Evolutionary conservation across 805 yeast genomes (phyloP).

Genomic region (Tetrapisispora taiwanensis): DNA sequence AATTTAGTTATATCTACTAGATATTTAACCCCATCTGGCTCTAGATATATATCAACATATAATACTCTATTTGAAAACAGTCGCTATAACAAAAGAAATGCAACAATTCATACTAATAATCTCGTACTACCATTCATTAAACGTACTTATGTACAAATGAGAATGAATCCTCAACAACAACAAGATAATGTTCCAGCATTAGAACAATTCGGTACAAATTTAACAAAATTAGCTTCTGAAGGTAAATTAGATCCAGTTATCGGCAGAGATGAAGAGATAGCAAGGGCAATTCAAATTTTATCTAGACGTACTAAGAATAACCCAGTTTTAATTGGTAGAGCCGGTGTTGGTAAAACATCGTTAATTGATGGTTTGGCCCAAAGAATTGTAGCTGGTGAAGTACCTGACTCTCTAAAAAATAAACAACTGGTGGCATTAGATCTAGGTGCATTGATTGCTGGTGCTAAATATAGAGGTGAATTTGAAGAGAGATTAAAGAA

Average conservation of each 20-base stretch:
- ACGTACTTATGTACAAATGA: conserved; percentile 17
- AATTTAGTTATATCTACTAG: neutral
- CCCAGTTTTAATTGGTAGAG: conserved; percentile 90
- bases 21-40: neutral
- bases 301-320: conserved; percentile 91
- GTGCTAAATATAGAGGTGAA: conserved; percentile 93
- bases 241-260: conserved; percentile 95
- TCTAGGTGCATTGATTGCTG: conserved; percentile 81
- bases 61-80: neutral
- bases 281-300: conserved; percentile 83
- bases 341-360: conserved; percentile 98
- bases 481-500: conserved; percentile 82
- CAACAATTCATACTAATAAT: neutral
- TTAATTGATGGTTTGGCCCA: conserved; percentile 95
- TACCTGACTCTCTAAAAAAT: conserved; percentile 86
- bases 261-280: conserved; percentile 91
- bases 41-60: neutral
- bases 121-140: neutral
- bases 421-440: conserved; percentile 79
- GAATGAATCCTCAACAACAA: conserved; percentile 39
- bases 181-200: conserved; percentile 45
- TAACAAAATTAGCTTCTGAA: conserved; percentile 76
- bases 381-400: conserved; percentile 81
- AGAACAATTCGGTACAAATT: conserved; percentile 74
- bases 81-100: neutral